Evolutionary conservation across 129 eudicot species (phyloP).

Genomic region (Centella asiatica): DNA sequence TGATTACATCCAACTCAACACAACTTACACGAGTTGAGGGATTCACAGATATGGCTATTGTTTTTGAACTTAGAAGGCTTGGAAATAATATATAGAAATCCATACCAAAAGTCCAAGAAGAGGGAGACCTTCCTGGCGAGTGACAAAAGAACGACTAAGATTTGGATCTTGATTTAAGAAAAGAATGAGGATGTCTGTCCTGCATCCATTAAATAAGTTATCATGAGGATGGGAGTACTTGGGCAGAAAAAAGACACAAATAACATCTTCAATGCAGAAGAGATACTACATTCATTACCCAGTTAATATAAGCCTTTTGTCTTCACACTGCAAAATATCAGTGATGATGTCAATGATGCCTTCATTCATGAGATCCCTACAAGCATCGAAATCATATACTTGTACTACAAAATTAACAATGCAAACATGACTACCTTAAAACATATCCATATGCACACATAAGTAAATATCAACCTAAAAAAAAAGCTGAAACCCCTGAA

Average conservation of each 20-base stretch:
- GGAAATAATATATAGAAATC: not conserved
- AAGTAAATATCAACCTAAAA: no score
- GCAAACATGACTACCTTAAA: not conserved
- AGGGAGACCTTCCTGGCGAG: conserved; percentile 61
- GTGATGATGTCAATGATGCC: conserved; percentile 71
- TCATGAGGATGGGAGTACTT: conserved; percentile 14
- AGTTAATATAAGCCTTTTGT: conserved; percentile 75
- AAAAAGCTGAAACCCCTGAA: not conserved
- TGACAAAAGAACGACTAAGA: conserved; percentile 75
- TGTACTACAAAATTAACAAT: conserved; percentile 4
- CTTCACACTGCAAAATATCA: conserved; percentile 65
- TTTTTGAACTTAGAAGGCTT: no score
- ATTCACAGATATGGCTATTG: no score
- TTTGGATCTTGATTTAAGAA: conserved; percentile 80
- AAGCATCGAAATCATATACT: conserved; percentile 9
- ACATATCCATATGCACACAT: no score
- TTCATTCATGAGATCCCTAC: conserved; percentile 83
- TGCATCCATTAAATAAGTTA: conserved; percentile 56
- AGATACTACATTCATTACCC: conserved; percentile 54
- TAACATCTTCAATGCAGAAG: not conserved
- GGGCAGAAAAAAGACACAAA: not conserved
- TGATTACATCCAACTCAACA: no score
- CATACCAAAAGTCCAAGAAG: conserved; percentile 94
- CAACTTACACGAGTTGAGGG: no score
- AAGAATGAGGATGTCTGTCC: conserved; percentile 96